These are phyloP conservation scores for Cladosporium sp. DNA, from an alignment of 2,329 filamentous ascomycete species.

Conservation along the genomic window DNA sequence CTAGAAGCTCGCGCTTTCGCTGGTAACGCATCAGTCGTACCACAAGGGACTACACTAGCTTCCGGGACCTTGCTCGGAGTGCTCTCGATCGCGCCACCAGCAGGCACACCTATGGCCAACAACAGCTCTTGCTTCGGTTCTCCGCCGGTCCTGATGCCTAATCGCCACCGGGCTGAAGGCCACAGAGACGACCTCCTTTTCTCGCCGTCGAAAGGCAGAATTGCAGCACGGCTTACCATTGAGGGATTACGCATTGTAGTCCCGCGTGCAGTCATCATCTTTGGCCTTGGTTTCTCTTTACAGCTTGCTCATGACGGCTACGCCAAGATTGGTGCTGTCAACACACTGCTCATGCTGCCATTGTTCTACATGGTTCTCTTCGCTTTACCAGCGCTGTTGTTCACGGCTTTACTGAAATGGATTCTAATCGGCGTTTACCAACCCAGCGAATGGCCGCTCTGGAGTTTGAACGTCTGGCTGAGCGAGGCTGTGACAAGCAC, in stretches of 20 bases:
- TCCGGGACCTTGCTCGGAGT: slow-evolving; percentile 22
- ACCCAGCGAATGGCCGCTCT: slow-evolving; percentile 24
- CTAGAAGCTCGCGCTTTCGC: slow-evolving; percentile 21
- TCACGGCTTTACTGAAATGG: slow-evolving; percentile 22
- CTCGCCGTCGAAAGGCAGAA: slow-evolving; percentile 17
- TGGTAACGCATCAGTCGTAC: slow-evolving; percentile 21
- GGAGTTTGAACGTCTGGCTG: slow-evolving; percentile 24
- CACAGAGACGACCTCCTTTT: slow-evolving; percentile 22
- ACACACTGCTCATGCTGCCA: slow-evolving; percentile 24
- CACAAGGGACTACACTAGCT: slow-evolving; percentile 21
- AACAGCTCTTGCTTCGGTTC: slow-evolving; percentile 23
- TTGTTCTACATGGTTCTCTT: slow-evolving; percentile 23
- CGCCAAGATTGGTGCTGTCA: slow-evolving; percentile 20
- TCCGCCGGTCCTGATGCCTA: slow-evolving; percentile 23
- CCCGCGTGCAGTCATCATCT: slow-evolving; percentile 25
- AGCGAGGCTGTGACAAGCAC: slow-evolving; percentile 22
- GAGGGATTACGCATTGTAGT: slow-evolving; percentile 24
- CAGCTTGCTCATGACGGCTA: slow-evolving; percentile 21
- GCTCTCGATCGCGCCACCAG: slow-evolving; percentile 21
- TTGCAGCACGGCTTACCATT: slow-evolving; percentile 21
- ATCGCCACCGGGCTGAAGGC: slow-evolving; percentile 22
- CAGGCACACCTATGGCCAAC: slow-evolving; percentile 14
- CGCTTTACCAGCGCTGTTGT: slow-evolving; percentile 19
- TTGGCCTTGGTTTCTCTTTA: slow-evolving; percentile 21
- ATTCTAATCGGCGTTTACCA: slow-evolving; percentile 21